A percentile compares a stretch with the other conserved stretches of the same genome.
Conservation (phyloP, 1,284 basidiomycete species). For the Malassezia nana region DNA sequence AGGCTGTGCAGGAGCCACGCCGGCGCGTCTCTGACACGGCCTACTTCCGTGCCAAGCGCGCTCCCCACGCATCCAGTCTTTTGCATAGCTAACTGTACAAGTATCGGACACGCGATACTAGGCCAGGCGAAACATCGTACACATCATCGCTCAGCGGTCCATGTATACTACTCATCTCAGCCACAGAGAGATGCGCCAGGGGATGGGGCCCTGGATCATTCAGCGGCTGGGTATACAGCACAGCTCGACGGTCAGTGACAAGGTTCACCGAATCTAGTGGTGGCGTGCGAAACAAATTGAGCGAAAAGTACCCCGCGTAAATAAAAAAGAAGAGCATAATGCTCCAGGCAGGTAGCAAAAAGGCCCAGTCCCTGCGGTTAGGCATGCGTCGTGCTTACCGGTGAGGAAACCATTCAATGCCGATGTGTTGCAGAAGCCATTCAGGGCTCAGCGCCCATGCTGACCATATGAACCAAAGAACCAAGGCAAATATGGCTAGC, state of each 20-base stretch:
- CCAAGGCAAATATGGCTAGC: conserved; percentile 19
- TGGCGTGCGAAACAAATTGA: conserved; percentile 18
- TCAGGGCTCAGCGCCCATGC: conserved; percentile 23
- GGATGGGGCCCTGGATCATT: background rate
- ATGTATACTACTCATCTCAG: background rate
- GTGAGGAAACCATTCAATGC: conserved; percentile 24
- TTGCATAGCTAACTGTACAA: background rate
- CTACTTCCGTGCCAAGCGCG: background rate
- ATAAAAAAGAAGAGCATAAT: conserved; percentile 17
- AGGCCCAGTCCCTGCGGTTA: conserved; percentile 23
- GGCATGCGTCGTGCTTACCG: conserved; percentile 10
- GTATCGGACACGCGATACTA: conserved; percentile 11
- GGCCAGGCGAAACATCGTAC: conserved; percentile 20
- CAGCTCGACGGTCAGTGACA: conserved; percentile 6
- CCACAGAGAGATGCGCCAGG: background rate
- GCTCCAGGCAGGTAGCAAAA: conserved; percentile 21
- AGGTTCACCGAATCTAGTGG: conserved; percentile 12
- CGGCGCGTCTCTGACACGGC: background rate
- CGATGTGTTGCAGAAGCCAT: conserved; percentile 7
- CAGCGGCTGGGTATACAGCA: background rate
- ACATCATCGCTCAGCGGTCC: conserved; percentile 17
- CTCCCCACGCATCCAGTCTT: background rate
- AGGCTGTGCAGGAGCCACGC: background rate
- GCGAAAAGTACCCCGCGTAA: conserved; percentile 16
- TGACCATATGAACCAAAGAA: conserved; percentile 18